phyloP scores from a whole-genome alignment of 306 rosid species.

The Casuarina glauca region DNA sequence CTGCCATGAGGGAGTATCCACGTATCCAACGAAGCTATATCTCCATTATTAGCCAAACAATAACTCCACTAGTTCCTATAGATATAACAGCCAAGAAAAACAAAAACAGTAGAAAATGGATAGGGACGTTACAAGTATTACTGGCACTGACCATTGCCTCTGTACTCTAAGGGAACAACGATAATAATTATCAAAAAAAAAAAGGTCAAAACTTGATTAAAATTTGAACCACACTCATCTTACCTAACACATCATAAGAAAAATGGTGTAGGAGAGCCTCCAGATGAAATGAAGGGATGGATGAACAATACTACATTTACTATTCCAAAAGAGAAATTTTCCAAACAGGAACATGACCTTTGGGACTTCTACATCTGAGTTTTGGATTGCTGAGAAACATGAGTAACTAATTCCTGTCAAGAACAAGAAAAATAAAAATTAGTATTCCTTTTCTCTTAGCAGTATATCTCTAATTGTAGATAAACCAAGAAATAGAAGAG shows the following conservation, averaged over 20 bases:
- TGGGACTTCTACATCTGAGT: constrained; percentile 28
- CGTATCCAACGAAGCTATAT: constrained; percentile 22
- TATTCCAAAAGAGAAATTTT: constrained; percentile 6
- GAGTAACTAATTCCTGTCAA: constrained; percentile 72
- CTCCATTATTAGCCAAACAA: constrained; percentile 27
- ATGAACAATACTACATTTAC: constrained; percentile 17
- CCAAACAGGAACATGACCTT: constrained; percentile 22
- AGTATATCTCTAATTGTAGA: background rate
- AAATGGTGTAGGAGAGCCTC: constrained; percentile 14
- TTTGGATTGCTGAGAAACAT: constrained; percentile 55
- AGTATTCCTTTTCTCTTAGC: constrained; percentile 3
- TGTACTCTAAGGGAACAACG: background rate
- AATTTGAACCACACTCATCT: constrained; percentile 10
- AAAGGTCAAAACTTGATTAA: background rate
- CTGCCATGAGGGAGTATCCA: constrained; percentile 12
- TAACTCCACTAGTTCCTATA: constrained; percentile 10
- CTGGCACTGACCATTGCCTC: background rate
- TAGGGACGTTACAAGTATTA: background rate
- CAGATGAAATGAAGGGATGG: constrained; percentile 9
- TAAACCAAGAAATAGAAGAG: constrained; percentile 6
- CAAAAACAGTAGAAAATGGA: background rate
- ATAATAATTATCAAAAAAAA: background rate
- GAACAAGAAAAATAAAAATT: constrained; percentile 10
- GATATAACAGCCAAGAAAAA: background rate
- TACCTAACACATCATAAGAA: constrained; percentile 21